These are phyloP conservation scores for Flaveria floridana DNA, from an alignment of 140 eudicot species.

Conservation along the genomic window DNA sequence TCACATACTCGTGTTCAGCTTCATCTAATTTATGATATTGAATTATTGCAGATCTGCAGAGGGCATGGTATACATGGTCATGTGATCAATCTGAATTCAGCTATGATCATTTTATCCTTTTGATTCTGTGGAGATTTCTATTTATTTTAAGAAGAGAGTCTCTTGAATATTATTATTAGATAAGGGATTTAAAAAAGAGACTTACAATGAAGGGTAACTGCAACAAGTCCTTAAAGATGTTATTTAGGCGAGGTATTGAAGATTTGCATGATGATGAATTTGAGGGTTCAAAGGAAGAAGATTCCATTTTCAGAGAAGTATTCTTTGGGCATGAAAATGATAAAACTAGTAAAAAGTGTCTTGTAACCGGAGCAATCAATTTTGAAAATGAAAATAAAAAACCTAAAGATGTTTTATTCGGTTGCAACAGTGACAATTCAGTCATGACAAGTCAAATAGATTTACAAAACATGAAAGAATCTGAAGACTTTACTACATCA, in stretches of 20 bases:
- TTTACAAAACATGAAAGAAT: slow-evolving; percentile 32
- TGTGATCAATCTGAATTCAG: slow-evolving; percentile 16
- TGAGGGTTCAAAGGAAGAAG: slow-evolving; percentile 75
- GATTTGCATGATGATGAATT: slow-evolving; percentile 71
- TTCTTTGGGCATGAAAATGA: slow-evolving; percentile 54
- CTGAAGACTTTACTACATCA: slow-evolving; percentile 35
- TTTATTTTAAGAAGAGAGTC: slow-evolving; percentile 25
- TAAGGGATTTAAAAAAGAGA: slow-evolving; percentile 25
- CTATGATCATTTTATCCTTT: slow-evolving; percentile 22
- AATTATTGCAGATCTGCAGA: slow-evolving; percentile 38
- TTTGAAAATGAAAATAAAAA: slow-evolving; percentile 42
- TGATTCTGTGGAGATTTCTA: slow-evolving; percentile 27
- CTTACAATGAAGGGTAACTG: slow-evolving; percentile 39
- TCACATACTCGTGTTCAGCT: slow-evolving; percentile 14
- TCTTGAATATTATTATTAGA: neutral
- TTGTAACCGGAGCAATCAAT: slow-evolving; percentile 55
- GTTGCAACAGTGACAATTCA: slow-evolving; percentile 64
- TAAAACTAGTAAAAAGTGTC: slow-evolving; percentile 47
- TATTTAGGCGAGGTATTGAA: slow-evolving; percentile 57
- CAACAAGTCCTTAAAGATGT: slow-evolving; percentile 42
- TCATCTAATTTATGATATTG: slow-evolving; percentile 18
- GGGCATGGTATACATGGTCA: slow-evolving; percentile 21
- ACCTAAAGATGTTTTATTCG: slow-evolving; percentile 39
- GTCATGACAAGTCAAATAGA: slow-evolving; percentile 54
- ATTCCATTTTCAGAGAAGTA: slow-evolving; percentile 53